Percentiles rank a stretch among this genome's conserved stretches.
phyloP scores from a whole-genome alignment of 495 filamentous ascomycete genomes.

The Hyaloscypha variabilis region DNA sequence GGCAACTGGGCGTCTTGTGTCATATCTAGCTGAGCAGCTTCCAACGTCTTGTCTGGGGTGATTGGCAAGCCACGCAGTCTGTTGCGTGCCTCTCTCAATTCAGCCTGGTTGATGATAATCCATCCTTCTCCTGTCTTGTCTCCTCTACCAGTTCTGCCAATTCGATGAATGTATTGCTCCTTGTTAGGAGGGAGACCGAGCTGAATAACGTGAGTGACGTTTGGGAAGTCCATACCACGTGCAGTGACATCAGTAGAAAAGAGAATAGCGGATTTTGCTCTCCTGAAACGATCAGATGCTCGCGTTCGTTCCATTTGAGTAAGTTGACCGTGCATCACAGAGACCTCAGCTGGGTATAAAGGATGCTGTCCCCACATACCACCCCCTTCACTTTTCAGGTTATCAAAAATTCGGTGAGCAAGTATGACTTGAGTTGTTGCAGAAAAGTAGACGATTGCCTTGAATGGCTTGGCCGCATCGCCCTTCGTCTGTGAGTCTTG shows the following conservation, averaged over 20 bases:
- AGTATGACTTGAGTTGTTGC: constrained; percentile 72
- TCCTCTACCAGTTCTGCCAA: constrained; percentile 74
- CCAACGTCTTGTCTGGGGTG: constrained; percentile 55
- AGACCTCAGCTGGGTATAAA: constrained; percentile 48
- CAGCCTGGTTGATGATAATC: constrained; percentile 66
- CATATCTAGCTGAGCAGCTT: constrained; percentile 56
- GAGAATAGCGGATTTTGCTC: constrained; percentile 66
- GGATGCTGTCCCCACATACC: constrained; percentile 39
- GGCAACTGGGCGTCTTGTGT: constrained; percentile 41
- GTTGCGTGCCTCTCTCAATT: constrained; percentile 49
- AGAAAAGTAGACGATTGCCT: constrained; percentile 89
- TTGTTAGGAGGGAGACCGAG: constrained; percentile 69
- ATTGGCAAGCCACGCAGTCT: constrained; percentile 69
- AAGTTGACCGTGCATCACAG: constrained; percentile 80
- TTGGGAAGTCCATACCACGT: constrained; percentile 95
- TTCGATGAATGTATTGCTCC: constrained; percentile 87
- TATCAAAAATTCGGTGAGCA: constrained; percentile 60
- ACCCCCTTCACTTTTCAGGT: constrained; percentile 41
- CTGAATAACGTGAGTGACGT: constrained; percentile 90
- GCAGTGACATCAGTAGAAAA: constrained; percentile 94
- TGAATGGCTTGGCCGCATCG: constrained; percentile 66
- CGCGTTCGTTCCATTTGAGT: constrained; percentile 66
- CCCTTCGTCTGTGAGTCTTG: constrained; percentile 24
- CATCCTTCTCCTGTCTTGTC: constrained; percentile 81
- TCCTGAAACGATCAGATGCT: constrained; percentile 72